Conservation (phyloP, 2,329 filamentous ascomycete species). For the Nannizzia gypsea region DNA sequence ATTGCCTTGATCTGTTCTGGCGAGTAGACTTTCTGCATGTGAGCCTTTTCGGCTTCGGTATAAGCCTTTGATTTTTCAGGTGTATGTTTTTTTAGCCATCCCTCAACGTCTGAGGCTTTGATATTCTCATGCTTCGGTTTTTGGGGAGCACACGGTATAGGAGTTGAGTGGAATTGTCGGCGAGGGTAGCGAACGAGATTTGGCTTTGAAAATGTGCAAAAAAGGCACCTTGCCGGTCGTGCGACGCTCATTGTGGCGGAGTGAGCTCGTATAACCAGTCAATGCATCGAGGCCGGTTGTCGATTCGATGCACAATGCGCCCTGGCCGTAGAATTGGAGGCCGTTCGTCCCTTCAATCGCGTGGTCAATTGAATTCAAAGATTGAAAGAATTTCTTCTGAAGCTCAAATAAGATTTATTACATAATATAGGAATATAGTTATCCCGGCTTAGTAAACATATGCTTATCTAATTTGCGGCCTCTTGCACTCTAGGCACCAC, state of each 20-base stretch:
- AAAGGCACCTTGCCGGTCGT: conserved; percentile 39
- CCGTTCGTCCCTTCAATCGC: background rate
- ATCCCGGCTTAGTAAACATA: background rate
- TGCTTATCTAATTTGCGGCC: too few species aligned
- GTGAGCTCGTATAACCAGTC: conserved; percentile 20
- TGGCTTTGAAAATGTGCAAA: conserved; percentile 38
- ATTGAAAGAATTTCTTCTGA: conserved; percentile 3
- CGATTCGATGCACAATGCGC: conserved; percentile 8
- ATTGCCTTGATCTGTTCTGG: conserved; percentile 71
- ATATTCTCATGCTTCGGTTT: conserved; percentile 31
- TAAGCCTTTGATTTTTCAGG: conserved; percentile 44
- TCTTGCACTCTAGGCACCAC: too few species aligned
- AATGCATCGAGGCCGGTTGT: background rate
- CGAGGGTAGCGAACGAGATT: conserved; percentile 32
- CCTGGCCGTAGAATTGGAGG: conserved; percentile 2
- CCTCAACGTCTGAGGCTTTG: conserved; percentile 23
- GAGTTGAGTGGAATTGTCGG: conserved; percentile 39
- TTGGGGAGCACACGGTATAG: conserved; percentile 20
- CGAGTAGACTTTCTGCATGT: conserved; percentile 58
- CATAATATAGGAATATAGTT: background rate
- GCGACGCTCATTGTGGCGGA: conserved; percentile 37
- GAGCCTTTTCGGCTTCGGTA: conserved; percentile 51
- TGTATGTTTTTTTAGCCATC: conserved; percentile 15
- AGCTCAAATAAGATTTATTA: conserved; percentile 1
- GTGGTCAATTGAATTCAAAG: background rate